These are phyloP conservation scores for Starmerella vitae DNA, from an alignment of 805 yeast species.

Conservation along the genomic window DNA sequence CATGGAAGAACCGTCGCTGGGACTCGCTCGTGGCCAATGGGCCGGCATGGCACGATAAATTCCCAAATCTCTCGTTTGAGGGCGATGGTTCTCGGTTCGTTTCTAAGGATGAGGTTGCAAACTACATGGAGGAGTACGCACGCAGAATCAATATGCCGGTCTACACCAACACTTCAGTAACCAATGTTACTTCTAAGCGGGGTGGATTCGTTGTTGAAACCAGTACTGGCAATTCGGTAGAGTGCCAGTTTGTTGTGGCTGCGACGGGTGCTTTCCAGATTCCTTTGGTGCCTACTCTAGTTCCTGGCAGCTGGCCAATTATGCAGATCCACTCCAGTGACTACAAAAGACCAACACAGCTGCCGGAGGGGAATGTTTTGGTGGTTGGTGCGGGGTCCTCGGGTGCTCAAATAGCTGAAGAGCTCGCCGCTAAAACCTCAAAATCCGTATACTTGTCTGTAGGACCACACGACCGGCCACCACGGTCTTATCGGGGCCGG, in stretches of 20 bases:
- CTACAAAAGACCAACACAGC: conserved; percentile 11
- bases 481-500: conserved; percentile 15
- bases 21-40: conserved; percentile 18
- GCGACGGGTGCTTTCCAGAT: conserved; percentile 18
- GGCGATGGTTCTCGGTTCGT: conserved; percentile 8
- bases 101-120: conserved; percentile 9
- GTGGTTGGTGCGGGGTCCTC: conserved; percentile 19
- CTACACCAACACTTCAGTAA: conserved; percentile 7
- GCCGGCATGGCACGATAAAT: conserved; percentile 19
- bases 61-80: conserved; percentile 11
- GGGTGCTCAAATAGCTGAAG: conserved; percentile 19
- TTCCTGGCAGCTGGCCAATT: conserved; percentile 2
- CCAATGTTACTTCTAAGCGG: conserved; percentile 1
- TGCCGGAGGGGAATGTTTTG: conserved; percentile 12
- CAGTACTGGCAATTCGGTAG: neutral
- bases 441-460: conserved; percentile 9
- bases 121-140: conserved; percentile 13
- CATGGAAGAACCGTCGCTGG: conserved; percentile 18
- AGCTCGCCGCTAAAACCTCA: conserved; percentile 4
- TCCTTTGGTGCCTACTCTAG: conserved; percentile 12
- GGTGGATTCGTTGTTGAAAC: conserved; percentile 7
- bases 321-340: conserved; percentile 14
- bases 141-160: conserved; percentile 10
- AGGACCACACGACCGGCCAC: conserved; percentile 17
- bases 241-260: conserved; percentile 6